Conservation (phyloP, 2,329 filamentous ascomycete species). For the Monilinia aucupariae region DNA sequence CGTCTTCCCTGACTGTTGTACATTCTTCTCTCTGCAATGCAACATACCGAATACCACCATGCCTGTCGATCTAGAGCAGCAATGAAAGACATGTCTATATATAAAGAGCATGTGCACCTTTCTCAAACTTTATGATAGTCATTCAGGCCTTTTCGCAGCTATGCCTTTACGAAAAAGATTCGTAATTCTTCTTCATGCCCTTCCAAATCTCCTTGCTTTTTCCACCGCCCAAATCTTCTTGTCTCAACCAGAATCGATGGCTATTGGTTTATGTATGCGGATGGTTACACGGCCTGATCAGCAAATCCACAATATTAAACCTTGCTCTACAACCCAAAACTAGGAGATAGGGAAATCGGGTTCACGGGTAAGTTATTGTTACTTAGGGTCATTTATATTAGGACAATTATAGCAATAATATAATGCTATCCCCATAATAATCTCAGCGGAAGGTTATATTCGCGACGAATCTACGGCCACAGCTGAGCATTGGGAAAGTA, state of each 20-base stretch:
- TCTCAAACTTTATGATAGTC: neutral
- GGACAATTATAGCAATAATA: neutral
- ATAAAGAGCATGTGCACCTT: conserved; percentile 9
- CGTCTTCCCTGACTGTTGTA: neutral
- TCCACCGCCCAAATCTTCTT: neutral
- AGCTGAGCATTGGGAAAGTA: neutral
- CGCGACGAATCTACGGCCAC: neutral
- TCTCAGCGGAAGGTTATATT: neutral
- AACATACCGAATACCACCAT: neutral
- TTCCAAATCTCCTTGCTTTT: neutral
- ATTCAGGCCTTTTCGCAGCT: neutral
- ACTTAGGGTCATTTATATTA: too few relatives aligned
- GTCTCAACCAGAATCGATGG: neutral
- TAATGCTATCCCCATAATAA: neutral
- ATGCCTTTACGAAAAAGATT: neutral
- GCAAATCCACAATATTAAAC: neutral
- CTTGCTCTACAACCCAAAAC: neutral
- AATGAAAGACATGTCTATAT: conserved; percentile 3
- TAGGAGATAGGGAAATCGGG: conserved; percentile 2
- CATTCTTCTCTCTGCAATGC: conserved; percentile 1
- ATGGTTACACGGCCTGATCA: conserved; percentile 3
- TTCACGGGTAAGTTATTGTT: neutral
- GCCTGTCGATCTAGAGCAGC: neutral
- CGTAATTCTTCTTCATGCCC: conserved; percentile 1
- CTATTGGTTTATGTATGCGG: neutral